Evolutionary conservation across 495 filamentous ascomycete genomes (phyloP), one percentile per base, ranked within the genome.

Genomic region (Annulohypoxylon maeteangense): DNA sequence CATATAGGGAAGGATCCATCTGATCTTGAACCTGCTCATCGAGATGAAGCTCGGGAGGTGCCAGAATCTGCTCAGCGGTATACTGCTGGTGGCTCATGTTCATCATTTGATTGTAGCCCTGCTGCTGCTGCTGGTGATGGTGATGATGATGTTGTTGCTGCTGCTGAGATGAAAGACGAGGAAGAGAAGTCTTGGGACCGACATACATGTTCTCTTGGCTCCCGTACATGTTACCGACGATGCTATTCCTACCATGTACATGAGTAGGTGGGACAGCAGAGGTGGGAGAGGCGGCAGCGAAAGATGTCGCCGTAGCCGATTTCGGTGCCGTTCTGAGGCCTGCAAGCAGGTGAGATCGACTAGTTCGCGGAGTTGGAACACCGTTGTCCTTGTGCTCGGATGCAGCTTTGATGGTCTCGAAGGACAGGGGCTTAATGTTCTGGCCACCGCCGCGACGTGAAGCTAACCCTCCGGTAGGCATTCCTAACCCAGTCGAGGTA

Each of bases 271-370:
- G 76, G 0, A 75, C 79, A 42, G 87, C 81, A 70, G 88, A 91
- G 42, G 89, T 87, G 23, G 88, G 88, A 27, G 68, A 67, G 44
- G 65, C 58, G 67, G 91, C 89, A 67, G 91, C 89, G 69, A 91
- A 89, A 31, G 84, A 89, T 29, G 81, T 74, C n/a, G 80, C 84
- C 10, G 85, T 85, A 23, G 92, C 91, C 44, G 94, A 93, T 80
- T 94, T 97, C 27, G 95, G 96, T 36, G 93, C 93, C 70, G 95
- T 99, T 74, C 95, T 89, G 59, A 99, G 85, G 44, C 95, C 94
- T 54, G 95, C 95, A 77, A 99, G 88, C 72, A 99, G 86, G 76
- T 98, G 95, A 68, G 92, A 95, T 66, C 95, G 93, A 80, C 93
- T 97, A 55, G 94, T 98, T 75, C 95, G 89, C 22, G 95, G 95